Evolutionary conservation across 805 yeast species (phyloP), one percentile per base, ranked within the genome.

Genomic region (Komagataella pastoris): DNA sequence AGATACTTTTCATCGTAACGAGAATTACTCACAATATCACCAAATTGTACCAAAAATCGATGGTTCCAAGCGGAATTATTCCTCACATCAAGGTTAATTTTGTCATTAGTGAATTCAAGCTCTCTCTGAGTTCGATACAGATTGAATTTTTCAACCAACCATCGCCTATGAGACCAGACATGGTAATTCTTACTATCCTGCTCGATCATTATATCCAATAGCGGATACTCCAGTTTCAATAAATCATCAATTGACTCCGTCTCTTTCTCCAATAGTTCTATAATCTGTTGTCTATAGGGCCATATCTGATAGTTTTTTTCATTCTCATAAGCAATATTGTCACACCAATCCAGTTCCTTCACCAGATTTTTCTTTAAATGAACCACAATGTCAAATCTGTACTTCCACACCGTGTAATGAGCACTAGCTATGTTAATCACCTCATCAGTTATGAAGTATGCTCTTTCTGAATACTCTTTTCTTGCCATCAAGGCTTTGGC

Each of bases 271-370:
- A 54, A 57, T 49, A 63, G 52, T 46, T 72, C 72, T 51, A 85
- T 67, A 7, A 91, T 62, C 40, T 80, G 69, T 60, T 85, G 90
- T 52, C 97, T 76, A 61, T 91, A 90, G 59, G 90, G 87, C 97
- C 98, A 93, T n/a, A 91, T 84, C 65, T 93, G 99, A 67, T 93
- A 93, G 69, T 90, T 91, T 65, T 93, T 93, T 46, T 90, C 85
- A 63, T 85, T 84, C 10, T 76, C 81, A 49, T 85, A 61, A 0
- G 96, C 90, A 43, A 87, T 68, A 40, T 72, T 72, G 59, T 87
- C 93, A 55, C 88, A 74, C 96, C 96, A 88, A 44, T 78, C 78
- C 44, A 88, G 70, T 60, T 91, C 96, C 14, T 71, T 67, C 12
- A 68, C 58, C 24, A 79, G 59, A 45, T 67, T 62, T n/a, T 55